Conservation (phyloP, 306 rosid genomes). For the Quercus suber region DNA sequence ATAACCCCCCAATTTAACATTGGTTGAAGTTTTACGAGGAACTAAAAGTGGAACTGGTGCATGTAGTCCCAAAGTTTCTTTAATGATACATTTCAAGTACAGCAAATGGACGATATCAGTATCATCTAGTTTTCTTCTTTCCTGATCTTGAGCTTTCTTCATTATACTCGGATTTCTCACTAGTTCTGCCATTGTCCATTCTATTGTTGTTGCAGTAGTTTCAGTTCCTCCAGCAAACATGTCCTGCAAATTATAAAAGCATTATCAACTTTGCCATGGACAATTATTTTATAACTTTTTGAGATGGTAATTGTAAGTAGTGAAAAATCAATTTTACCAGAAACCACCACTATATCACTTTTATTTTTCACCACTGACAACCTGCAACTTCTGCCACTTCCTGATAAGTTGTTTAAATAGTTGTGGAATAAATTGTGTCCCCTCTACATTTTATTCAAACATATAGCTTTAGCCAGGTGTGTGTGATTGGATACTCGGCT, state of each 20-base stretch:
- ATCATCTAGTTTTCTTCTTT: conserved; percentile 14
- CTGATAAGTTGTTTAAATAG: no score
- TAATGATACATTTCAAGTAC: conserved; percentile 29
- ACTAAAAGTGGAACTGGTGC: conserved; percentile 27
- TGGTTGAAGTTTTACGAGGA: conserved; percentile 20
- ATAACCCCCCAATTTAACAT: conserved; percentile 12
- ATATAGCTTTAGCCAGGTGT: no score
- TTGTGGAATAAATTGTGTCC: no score
- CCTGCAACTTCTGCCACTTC: no score
- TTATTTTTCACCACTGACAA: no score
- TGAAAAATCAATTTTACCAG: no score
- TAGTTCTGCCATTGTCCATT: conserved; percentile 37
- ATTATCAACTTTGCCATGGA: no score
- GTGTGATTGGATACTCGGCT: no score
- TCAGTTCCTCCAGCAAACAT: conserved; percentile 18
- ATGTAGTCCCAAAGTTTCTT: conserved; percentile 31
- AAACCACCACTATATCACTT: no score
- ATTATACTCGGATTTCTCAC: conserved; percentile 12
- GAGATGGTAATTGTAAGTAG: no score
- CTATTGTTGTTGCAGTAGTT: conserved; percentile 11
- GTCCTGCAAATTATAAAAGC: conserved; percentile 15
- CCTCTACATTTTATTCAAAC: no score
- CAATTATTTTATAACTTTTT: no score
- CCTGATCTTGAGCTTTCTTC: conserved; percentile 36
- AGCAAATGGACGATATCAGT: conserved; percentile 23